These are phyloP conservation scores for Passiflora organensis DNA, from an alignment of 345 rosid genomes.

Conservation along the genomic window DNA sequence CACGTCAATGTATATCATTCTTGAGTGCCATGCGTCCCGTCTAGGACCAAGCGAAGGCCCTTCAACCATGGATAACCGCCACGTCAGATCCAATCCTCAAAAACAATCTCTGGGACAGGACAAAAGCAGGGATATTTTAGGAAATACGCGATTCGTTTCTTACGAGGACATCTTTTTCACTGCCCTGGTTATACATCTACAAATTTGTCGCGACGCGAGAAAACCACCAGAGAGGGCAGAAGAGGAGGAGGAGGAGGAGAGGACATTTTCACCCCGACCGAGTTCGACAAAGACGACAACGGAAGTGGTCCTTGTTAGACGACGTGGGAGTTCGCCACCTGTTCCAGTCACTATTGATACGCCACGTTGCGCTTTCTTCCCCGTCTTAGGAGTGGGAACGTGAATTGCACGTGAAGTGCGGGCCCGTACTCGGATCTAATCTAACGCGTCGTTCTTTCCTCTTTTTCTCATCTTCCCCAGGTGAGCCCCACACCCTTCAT, in stretches of 20 bases:
- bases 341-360: not conserved
- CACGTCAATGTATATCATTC: too few relatives aligned
- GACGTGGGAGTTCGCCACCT: constrained; percentile 27
- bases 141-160: constrained; percentile 13
- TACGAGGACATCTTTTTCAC: constrained; percentile 14
- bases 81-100: constrained; percentile 1
- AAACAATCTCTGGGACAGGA: not conserved
- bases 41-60: not conserved
- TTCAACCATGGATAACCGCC: not conserved
- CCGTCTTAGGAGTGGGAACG: not conserved
- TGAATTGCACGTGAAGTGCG: constrained; percentile 48
- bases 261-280: not conserved
- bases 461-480: constrained; percentile 28
- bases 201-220: constrained; percentile 33
- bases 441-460: constrained; percentile 18
- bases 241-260: not conserved
- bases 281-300: constrained; percentile 16
- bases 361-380: constrained; percentile 1
- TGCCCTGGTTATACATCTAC: constrained; percentile 7
- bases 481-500: constrained; percentile 20
- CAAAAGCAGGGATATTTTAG: constrained; percentile 25
- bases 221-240: not conserved
- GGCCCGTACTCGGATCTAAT: constrained; percentile 20
- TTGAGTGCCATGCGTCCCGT: not conserved
- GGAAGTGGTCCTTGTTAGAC: constrained; percentile 28